Percentiles rank a stretch among this genome's conserved stretches.
Conservation (phyloP, 2,329 filamentous ascomycete species). For the Leptographium radiaticola region DNA sequence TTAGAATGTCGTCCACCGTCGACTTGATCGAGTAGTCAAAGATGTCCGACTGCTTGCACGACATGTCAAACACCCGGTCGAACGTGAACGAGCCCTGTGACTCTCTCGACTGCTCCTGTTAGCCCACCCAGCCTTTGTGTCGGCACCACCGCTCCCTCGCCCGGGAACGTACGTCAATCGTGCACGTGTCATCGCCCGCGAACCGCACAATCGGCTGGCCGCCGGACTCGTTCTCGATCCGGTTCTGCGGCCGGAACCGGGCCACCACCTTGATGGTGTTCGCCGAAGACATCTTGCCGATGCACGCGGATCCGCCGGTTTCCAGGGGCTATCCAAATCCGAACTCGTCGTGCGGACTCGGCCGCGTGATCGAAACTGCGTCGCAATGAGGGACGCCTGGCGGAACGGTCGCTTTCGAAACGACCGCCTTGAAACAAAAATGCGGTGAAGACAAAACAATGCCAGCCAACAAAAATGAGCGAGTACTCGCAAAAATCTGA, state of each 20-base stretch:
- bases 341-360: neutral
- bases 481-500: neutral
- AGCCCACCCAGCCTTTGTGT: constrained; percentile 9
- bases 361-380: neutral
- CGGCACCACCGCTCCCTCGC: neutral
- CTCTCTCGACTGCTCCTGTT: constrained; percentile 57
- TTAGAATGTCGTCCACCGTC: constrained; percentile 95
- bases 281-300: constrained; percentile 39
- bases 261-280: constrained; percentile 82
- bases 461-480: neutral
- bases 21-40: constrained; percentile 96
- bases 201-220: constrained; percentile 88
- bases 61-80: constrained; percentile 94
- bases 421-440: neutral
- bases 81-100: constrained; percentile 84
- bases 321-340: too few relatives aligned
- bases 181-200: constrained; percentile 78
- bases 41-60: constrained; percentile 78
- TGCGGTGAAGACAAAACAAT: neutral
- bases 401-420: neutral
- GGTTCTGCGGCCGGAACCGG: constrained; percentile 95
- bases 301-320: constrained; percentile 4
- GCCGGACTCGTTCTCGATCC: constrained; percentile 77
- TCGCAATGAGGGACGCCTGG: neutral
- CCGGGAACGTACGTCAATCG: constrained; percentile 55